A percentile compares a stretch with the other conserved stretches of the same genome.
phyloP scores from a whole-genome alignment of 345 rosid genomes.

The Geranium brycei region DNA sequence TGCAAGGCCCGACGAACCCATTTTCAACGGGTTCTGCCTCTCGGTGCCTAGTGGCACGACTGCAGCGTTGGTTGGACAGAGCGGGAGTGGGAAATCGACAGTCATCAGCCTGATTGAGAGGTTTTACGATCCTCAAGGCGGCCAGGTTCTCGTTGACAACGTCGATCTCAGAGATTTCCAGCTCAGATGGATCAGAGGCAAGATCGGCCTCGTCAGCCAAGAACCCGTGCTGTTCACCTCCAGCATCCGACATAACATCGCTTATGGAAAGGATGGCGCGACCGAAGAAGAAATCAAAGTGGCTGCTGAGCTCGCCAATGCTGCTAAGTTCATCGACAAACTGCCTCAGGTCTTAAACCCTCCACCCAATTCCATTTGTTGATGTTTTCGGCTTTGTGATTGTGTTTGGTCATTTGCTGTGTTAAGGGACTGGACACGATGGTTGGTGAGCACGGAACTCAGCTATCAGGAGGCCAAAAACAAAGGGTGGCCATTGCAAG shows the following conservation, averaged over 20 bases:
- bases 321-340: conserved; percentile 30
- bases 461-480: conserved; percentile 15
- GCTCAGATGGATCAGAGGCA: conserved; percentile 32
- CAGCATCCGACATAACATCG: conserved; percentile 27
- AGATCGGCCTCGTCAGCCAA: conserved; percentile 36
- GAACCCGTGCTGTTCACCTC: conserved; percentile 37
- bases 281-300: conserved; percentile 29
- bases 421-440: conserved; percentile 12
- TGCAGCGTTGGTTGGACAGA: conserved; percentile 35
- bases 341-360: conserved; percentile 17
- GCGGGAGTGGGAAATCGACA: conserved; percentile 42
- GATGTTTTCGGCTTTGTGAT: not conserved
- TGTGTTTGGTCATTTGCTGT: not conserved
- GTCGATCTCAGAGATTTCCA: conserved; percentile 25
- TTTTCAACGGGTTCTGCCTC: conserved; percentile 28
- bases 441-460: conserved; percentile 15
- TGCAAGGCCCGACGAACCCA: conserved; percentile 26
- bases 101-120: conserved; percentile 33
- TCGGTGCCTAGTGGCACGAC: conserved; percentile 21
- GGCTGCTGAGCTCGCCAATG: conserved; percentile 31
- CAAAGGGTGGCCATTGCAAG: conserved; percentile 32
- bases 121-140: conserved; percentile 32
- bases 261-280: conserved; percentile 30
- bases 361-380: not conserved
- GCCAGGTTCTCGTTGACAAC: conserved; percentile 31